Percentiles rank a stretch among this genome's conserved stretches.
Conservation (phyloP, 2,329 filamentous ascomycete species). For the Colletotrichum coccodes region DNA sequence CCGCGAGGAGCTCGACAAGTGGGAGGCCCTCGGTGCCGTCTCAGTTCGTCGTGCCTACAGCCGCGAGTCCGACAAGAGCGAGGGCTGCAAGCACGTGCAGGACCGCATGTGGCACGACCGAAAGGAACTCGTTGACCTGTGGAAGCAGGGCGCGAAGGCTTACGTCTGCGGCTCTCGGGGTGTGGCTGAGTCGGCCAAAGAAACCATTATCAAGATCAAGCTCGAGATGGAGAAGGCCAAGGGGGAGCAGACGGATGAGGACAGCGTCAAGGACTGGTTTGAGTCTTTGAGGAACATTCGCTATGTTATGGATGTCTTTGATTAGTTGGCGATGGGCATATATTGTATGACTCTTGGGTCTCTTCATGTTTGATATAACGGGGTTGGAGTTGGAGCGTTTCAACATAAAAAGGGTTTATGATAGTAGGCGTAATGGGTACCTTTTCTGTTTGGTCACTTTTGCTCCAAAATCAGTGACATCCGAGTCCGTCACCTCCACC, state of each 20-base stretch:
- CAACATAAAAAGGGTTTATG: not conserved
- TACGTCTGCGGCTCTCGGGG: slow-evolving; percentile 69
- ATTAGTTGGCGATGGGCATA: slow-evolving; percentile 42
- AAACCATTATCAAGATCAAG: slow-evolving; percentile 39
- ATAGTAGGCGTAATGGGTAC: not conserved
- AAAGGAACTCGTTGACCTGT: slow-evolving; percentile 43
- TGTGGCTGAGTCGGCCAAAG: slow-evolving; percentile 53
- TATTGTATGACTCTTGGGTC: too few species aligned
- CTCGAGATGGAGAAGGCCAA: slow-evolving; percentile 40
- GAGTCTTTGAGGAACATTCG: slow-evolving; percentile 62
- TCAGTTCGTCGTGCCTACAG: slow-evolving; percentile 67
- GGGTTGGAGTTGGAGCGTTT: not conserved
- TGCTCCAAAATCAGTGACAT: too few species aligned
- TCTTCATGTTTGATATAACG: not conserved
- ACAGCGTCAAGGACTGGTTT: slow-evolving; percentile 57
- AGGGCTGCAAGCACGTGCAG: slow-evolving; percentile 61
- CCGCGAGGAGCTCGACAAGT: slow-evolving; percentile 36
- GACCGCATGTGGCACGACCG: slow-evolving; percentile 51
- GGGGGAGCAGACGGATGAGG: slow-evolving; percentile 45
- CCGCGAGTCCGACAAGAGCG: slow-evolving; percentile 51
- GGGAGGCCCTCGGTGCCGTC: slow-evolving; percentile 53
- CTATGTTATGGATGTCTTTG: slow-evolving; percentile 72
- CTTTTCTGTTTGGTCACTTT: not conserved
- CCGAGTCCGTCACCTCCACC: too few species aligned
- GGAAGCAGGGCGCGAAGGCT: slow-evolving; percentile 57